phyloP scores from a whole-genome alignment of 768 basidiomycete species.

The Dacryopinax primogenitus region DNA sequence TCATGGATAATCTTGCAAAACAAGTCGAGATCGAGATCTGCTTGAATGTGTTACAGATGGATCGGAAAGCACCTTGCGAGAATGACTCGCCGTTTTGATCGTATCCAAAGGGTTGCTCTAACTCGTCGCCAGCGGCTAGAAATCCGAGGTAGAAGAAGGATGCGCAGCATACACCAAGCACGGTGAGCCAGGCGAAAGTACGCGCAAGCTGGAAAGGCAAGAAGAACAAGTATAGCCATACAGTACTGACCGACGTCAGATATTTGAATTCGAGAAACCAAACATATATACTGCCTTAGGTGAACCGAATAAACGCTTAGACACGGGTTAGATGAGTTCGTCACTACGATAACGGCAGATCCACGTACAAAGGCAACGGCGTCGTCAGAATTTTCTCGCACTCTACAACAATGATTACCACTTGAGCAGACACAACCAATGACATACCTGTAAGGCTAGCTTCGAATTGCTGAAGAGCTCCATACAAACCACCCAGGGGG shows the following conservation, averaged over 20 bases:
- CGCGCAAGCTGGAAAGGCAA: constrained; percentile 61
- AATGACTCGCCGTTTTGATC: constrained; percentile 17
- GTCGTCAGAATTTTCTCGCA: constrained; percentile 48
- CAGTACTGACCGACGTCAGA: constrained; percentile 35
- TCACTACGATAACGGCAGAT: not conserved
- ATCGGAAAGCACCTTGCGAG: not conserved
- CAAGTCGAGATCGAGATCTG: constrained; percentile 51
- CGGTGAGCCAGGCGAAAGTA: constrained; percentile 49
- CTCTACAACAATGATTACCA: not conserved
- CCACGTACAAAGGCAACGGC: constrained; percentile 50
- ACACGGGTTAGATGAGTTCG: not conserved
- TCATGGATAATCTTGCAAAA: constrained; percentile 38
- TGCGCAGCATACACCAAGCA: constrained; percentile 52
- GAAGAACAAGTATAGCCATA: constrained; percentile 64
- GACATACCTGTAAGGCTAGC: constrained; percentile 38
- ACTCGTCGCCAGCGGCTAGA: constrained; percentile 41
- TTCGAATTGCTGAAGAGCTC: constrained; percentile 40
- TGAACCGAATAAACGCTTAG: constrained; percentile 49
- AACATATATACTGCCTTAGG: constrained; percentile 34
- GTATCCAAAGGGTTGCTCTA: constrained; percentile 23
- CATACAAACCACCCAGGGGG: constrained; percentile 41
- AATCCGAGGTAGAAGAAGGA: constrained; percentile 67
- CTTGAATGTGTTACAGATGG: constrained; percentile 28
- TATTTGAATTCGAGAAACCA: not conserved
- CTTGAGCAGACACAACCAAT: not conserved